Conservation (phyloP, 257 asterid genomes). For the Asclepias syriaca region DNA sequence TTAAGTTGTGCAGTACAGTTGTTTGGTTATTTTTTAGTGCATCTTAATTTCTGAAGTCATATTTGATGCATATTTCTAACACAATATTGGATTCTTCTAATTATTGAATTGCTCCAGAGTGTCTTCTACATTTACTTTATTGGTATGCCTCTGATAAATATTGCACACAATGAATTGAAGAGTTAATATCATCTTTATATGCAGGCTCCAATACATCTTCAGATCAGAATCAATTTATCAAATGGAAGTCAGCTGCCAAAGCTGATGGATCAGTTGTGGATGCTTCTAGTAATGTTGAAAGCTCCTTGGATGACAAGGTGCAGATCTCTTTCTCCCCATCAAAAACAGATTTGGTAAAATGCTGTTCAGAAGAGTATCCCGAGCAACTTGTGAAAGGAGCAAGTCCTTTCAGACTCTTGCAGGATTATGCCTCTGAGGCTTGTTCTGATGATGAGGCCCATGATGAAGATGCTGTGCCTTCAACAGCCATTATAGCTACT, state of each 20-base stretch:
- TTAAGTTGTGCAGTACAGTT: neutral
- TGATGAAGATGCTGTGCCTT: slow-evolving; percentile 25
- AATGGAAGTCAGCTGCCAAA: slow-evolving; percentile 22
- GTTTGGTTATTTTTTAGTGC: neutral
- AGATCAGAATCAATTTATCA: slow-evolving; percentile 16
- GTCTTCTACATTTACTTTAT: neutral
- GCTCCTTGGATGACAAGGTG: slow-evolving; percentile 17
- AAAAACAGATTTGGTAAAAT: slow-evolving; percentile 24
- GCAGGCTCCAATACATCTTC: slow-evolving; percentile 6
- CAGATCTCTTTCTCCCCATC: slow-evolving; percentile 21
- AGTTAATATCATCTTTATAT: neutral
- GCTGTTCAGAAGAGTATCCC: slow-evolving; percentile 35
- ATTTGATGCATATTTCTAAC: neutral
- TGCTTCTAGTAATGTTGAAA: slow-evolving; percentile 25
- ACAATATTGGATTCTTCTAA: neutral
- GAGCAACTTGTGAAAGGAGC: slow-evolving; percentile 31
- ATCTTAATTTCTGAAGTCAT: neutral
- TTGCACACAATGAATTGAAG: neutral
- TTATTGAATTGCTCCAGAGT: slow-evolving; percentile 2
- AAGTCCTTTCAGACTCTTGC: slow-evolving; percentile 47
- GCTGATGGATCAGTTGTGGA: slow-evolving; percentile 24
- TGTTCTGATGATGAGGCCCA: slow-evolving; percentile 39
- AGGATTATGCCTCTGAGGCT: slow-evolving; percentile 51
- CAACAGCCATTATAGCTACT: slow-evolving; percentile 12
- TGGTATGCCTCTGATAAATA: neutral